Conservation (phyloP, 257 asterid genomes). For the Nemophila menziesii region DNA sequence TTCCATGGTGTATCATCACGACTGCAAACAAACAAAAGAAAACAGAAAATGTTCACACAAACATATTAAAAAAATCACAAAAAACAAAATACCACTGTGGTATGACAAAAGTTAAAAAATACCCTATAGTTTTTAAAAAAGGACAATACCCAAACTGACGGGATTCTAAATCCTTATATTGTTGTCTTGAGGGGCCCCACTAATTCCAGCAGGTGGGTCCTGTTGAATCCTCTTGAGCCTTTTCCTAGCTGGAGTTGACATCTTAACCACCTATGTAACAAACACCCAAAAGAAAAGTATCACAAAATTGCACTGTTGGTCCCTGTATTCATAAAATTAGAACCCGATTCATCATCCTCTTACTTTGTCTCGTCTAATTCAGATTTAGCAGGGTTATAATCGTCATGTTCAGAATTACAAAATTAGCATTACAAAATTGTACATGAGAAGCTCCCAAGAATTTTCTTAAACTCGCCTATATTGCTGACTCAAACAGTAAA, state of each 20-base stretch:
- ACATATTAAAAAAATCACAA: constrained; percentile 12
- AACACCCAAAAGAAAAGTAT: background rate
- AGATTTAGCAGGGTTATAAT: no score
- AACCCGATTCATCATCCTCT: no score
- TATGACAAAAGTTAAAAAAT: background rate
- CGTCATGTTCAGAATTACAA: no score
- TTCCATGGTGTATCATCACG: constrained; percentile 97
- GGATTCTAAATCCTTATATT: constrained; percentile 93
- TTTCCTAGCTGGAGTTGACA: constrained; percentile 89
- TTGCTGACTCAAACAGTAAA: no score
- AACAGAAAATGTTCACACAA: background rate
- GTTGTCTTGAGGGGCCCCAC: constrained; percentile 83
- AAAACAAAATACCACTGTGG: background rate
- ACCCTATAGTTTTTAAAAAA: constrained; percentile 2
- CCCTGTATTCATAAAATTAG: no score
- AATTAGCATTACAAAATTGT: no score
- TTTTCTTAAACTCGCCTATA: no score
- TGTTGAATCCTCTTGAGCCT: constrained; percentile 94
- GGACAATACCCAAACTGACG: constrained; percentile 70
- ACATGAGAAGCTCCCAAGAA: no score
- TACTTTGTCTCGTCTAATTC: no score
- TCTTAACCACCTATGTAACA: constrained; percentile 23
- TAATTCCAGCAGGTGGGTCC: constrained; percentile 94
- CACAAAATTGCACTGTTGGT: no score
- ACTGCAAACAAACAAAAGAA: constrained; percentile 36